A percentile compares a stretch with the other conserved stretches of the same genome.
phyloP scores from a whole-genome alignment of 371 early-diverging fungal genomes.

The Coemansia sp. region DNA sequence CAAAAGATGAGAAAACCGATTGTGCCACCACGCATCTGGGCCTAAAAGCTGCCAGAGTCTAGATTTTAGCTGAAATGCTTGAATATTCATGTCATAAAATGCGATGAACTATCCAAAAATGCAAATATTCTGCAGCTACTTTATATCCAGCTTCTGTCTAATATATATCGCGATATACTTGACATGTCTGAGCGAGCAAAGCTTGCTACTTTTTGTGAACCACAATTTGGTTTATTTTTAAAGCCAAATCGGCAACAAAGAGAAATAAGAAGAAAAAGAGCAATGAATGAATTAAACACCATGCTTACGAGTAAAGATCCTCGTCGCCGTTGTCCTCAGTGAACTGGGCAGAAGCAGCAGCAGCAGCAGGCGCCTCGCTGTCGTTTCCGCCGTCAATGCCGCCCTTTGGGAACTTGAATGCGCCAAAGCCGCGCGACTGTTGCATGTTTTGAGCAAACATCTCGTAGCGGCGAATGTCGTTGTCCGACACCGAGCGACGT shows the following conservation, averaged over 20 bases:
- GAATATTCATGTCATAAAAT: no score
- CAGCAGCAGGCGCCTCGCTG: constrained; percentile 47
- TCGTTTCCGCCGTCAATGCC: constrained; percentile 56
- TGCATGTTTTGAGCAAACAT: constrained; percentile 98
- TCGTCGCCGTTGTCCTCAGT: constrained; percentile 61
- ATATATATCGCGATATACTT: no score
- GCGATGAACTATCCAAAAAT: no score
- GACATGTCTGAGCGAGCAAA: no score
- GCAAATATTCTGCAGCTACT: no score
- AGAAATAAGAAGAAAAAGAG: constrained; percentile 7
- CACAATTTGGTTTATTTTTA: constrained; percentile 1
- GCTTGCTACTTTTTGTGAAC: no score
- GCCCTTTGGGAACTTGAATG: constrained; percentile 92
- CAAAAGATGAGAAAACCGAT: not conserved
- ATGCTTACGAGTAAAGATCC: constrained; percentile 62
- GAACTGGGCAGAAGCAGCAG: constrained; percentile 30
- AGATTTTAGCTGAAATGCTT: not conserved
- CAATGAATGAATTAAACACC: not conserved
- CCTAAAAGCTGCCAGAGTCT: not conserved
- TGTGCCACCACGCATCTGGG: not conserved
- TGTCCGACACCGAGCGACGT: constrained; percentile 94
- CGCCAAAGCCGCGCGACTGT: constrained; percentile 86
- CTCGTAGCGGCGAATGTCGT: constrained; percentile 98
- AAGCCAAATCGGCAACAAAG: not conserved
- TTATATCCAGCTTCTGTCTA: no score